Evolutionary conservation across 2,329 filamentous ascomycete genomes (phyloP).

Genomic region (Ilyonectria sp.): DNA sequence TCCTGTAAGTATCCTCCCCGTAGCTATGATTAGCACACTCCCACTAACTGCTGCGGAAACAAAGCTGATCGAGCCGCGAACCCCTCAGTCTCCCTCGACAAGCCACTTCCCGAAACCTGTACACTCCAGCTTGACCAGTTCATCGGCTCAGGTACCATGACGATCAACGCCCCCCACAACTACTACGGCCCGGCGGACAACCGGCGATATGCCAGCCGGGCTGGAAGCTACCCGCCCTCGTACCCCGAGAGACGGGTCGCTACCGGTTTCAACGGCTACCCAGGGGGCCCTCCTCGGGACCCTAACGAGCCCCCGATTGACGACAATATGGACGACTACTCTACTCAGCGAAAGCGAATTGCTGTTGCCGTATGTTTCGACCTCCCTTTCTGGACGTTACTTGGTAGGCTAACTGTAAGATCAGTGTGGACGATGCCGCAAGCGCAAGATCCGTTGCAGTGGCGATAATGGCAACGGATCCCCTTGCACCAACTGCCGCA

Average conservation of each 20-base stretch:
- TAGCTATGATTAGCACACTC: neutral
- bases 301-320: conserved; percentile 47
- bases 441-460: conserved; percentile 95
- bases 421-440: conserved; percentile 90
- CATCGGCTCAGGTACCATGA: conserved; percentile 12
- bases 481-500: conserved; percentile 88
- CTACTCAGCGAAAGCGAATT: conserved; percentile 70
- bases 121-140: neutral
- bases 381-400: conserved; percentile 6
- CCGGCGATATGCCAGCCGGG: conserved; percentile 36
- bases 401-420: conserved; percentile 38
- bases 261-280: conserved; percentile 35
- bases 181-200: conserved; percentile 39
- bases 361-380: conserved; percentile 69
- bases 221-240: conserved; percentile 36
- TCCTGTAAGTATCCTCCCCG: neutral
- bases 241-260: conserved; percentile 42
- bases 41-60: neutral
- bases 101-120: neutral
- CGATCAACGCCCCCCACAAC: conserved; percentile 39
- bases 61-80: neutral
- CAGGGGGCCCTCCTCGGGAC: conserved; percentile 32
- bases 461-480: conserved; percentile 84
- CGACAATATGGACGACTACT: conserved; percentile 52
- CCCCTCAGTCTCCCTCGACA: neutral